Evolutionary conservation across 495 filamentous ascomycete species (phyloP).

Genomic region (Baudoinia panamericana): DNA sequence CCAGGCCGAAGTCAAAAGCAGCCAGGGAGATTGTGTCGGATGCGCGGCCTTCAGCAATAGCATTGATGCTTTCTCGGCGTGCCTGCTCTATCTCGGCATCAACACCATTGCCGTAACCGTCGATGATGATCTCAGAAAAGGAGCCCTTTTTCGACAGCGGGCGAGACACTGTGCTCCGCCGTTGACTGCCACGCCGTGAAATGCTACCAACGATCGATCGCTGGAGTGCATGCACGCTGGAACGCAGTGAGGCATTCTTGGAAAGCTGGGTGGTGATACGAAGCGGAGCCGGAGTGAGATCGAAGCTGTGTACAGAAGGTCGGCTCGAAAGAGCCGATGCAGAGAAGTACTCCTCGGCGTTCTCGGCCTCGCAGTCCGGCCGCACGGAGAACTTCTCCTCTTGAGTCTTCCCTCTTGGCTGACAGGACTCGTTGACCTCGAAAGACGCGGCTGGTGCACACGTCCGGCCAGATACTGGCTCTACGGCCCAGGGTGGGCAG

Average conservation of each 20-base stretch:
- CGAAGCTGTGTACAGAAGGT: conserved; percentile 4
- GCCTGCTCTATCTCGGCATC: background rate
- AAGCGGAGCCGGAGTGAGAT: conserved; percentile 10
- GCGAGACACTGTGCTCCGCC: conserved; percentile 1
- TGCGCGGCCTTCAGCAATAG: no score
- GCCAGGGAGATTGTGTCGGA: background rate
- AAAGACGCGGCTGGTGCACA: background rate
- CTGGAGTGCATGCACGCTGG: conserved; percentile 13
- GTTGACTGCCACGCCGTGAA: conserved; percentile 21
- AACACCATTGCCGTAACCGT: conserved; percentile 27
- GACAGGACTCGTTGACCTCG: background rate
- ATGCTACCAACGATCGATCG: conserved; percentile 10
- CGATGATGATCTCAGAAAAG: conserved; percentile 28
- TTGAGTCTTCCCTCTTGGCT: background rate
- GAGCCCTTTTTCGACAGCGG: conserved; percentile 6
- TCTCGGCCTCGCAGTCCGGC: conserved; percentile 30
- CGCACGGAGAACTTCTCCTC: conserved; percentile 20
- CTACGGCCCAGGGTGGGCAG: background rate
- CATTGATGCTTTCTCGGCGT: background rate
- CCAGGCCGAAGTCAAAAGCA: conserved; percentile 12
- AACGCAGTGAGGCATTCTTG: conserved; percentile 15
- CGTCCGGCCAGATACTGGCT: background rate
- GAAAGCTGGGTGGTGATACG: conserved; percentile 16
- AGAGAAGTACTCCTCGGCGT: conserved; percentile 24
- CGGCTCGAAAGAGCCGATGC: conserved; percentile 15